Percentiles rank a stretch among this genome's conserved stretches.
Conservation (phyloP, 257 asterid species). For the Scutellaria galericulata region DNA sequence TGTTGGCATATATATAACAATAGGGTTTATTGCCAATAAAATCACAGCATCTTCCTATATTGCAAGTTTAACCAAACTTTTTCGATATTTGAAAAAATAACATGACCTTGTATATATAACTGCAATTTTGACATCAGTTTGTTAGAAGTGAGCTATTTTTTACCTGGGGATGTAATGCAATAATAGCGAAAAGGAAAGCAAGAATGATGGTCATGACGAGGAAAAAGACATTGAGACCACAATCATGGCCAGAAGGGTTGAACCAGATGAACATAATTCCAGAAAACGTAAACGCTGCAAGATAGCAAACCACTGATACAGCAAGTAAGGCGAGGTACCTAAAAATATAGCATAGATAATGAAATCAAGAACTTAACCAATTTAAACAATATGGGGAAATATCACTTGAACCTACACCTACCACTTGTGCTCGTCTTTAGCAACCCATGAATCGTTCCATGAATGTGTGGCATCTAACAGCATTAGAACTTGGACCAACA, state of each 20-base stretch:
- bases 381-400: conserved; percentile 14
- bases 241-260: conserved; percentile 93
- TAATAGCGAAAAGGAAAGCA: conserved; percentile 70
- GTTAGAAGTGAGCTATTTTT: background rate
- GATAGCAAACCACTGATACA: conserved; percentile 77
- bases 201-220: conserved; percentile 88
- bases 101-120: too few species aligned
- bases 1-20: too few species aligned
- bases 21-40: too few species aligned
- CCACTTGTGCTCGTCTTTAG: conserved; percentile 96
- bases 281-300: conserved; percentile 66
- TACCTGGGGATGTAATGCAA: conserved; percentile 91
- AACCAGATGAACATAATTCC: conserved; percentile 96
- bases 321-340: conserved; percentile 88
- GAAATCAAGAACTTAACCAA: conserved; percentile 32
- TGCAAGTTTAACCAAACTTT: too few species aligned
- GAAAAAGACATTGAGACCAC: conserved; percentile 93
- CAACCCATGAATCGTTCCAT: conserved; percentile 99
- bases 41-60: too few species aligned
- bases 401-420: conserved; percentile 54
- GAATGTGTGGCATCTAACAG: conserved; percentile 89
- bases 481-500: conserved; percentile 82
- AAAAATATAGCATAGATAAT: conserved; percentile 38
- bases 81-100: too few species aligned
- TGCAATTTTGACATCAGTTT: too few species aligned